Evolutionary conservation across 768 basidiomycete genomes (phyloP), one percentile per base, ranked within the genome.

Genomic region (Botryobasidium botryosum): DNA sequence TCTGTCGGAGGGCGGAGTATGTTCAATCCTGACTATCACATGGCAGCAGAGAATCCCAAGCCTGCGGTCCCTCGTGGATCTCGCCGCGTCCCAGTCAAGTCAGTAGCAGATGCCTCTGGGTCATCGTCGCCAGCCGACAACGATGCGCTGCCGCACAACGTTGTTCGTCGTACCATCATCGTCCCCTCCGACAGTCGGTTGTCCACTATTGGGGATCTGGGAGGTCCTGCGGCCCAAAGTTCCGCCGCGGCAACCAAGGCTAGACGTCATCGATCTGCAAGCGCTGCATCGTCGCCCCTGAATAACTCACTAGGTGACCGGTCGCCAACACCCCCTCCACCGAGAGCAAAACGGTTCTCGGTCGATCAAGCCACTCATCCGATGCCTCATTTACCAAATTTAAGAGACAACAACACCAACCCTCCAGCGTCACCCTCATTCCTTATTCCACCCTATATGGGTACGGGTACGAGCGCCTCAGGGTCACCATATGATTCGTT

Each of bases 281-380:
- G 84, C 51, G 66, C 68, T 8, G 59, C 58, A 17, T 72, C 69
- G 21, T 60, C 72, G 10, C 62, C 68, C 15, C 86, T 83, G 0
- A 72, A 62, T 52, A 75, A 77, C 46, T 85, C 84, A 35, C 67
- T 85, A 24, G 77, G 81, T 52, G 85, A 87, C 52, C 78, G 84
- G 43, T 78, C 65, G 10, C 84, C 83, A 8, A 87, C 85, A 6
- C 84, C 84, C n/a, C 85, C 84, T 15, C 85, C 85, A 26, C 75
- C 72, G 72, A 31, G 18, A 25, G 51, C 63, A 71, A 4, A 64
- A 68, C 38, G 36, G n/a, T n/a, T n/a, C n/a, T n/a, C n/a, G n/a
- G n/a, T n/a, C n/a, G n/a, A n/a, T n/a, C n/a, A n/a, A n/a, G n/a
- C n/a, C n/a, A n/a, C n/a, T n/a, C n/a, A n/a, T n/a, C n/a, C n/a